Base-by-base conservation (phyloP, 208 protist species). In the Trypanosomatidae sp. region DNA sequence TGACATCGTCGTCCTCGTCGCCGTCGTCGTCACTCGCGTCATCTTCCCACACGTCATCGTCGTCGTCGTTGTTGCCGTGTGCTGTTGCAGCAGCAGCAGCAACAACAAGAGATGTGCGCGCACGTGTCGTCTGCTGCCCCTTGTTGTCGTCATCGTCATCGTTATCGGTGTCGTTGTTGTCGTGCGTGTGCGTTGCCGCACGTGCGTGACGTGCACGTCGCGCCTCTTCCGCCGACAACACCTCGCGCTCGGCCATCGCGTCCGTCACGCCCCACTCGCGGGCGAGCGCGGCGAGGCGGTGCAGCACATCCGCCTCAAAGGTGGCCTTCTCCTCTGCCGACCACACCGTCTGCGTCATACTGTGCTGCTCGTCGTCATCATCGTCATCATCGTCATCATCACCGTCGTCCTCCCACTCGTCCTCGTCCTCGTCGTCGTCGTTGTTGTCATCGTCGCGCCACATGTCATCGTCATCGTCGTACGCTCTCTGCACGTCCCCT, bases 291-390 rank as follows among this genome's bases (percentile, higher is more conserved):
- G 57, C 40, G 6, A 79, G 54, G 37, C 55, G 50, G 13, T 11
- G 37, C 8, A 67, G 53, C 11, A 79, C 41, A 32, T 71, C 50
- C 15, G 50, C 50, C 61, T 79, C 70, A 46, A 75, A 81, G 30
- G 48, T 53, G 5, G 40, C 50, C 44, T 79, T 72, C 13, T 78
- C 67, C 38, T 38, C 25, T 21, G 44, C 54, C 16, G 46, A 60
- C 69, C 69, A 78, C 35, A 33, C 53, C 38, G 39, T 48, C 7
- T 24, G 24, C 11, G 33, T 30, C n/a, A n/a, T n/a, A n/a, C n/a
- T n/a, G n/a, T n/a, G n/a, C n/a, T n/a, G n/a, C 32, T 48, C 55
- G 6, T 43, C 42, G 6, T 28, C 26, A 2, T 40, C 50, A n/a
- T 62, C 33, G 23, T 58, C 62, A 19, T 51, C 46, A 2, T 60